Percentiles rank a stretch among this genome's conserved stretches.
phyloP scores from a whole-genome alignment of 345 rosid species.

The Eucalyptus marginata region DNA sequence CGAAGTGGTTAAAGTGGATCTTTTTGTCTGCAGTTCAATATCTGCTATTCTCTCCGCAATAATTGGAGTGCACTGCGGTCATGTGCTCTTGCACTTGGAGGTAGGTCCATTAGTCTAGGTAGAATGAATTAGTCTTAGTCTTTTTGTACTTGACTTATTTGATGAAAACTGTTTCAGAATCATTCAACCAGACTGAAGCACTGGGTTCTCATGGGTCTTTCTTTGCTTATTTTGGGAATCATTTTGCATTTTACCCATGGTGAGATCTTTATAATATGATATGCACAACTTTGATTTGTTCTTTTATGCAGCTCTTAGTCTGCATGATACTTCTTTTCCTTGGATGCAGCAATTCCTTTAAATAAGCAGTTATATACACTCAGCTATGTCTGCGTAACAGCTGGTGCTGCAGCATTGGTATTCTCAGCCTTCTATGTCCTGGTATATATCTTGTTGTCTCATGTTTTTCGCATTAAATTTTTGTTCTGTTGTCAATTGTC shows the following conservation, averaged over 20 bases:
- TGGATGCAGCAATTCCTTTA: constrained; percentile 57
- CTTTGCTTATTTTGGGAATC: constrained; percentile 45
- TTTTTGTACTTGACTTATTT: neutral
- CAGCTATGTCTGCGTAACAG: constrained; percentile 76
- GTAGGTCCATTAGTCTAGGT: constrained; percentile 8
- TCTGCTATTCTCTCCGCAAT: constrained; percentile 70
- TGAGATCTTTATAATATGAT: constrained; percentile 11
- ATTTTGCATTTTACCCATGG: constrained; percentile 62
- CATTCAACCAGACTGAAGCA: constrained; percentile 68
- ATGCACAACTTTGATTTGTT: neutral
- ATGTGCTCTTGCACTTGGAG: constrained; percentile 59
- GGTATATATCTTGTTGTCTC: constrained; percentile 17
- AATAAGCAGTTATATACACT: constrained; percentile 76
- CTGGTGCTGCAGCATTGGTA: constrained; percentile 73
- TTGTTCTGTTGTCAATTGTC: neutral
- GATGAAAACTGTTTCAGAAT: constrained; percentile 18
- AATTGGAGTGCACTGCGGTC: constrained; percentile 82
- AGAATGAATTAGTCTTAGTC: neutral
- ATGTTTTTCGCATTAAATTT: neutral
- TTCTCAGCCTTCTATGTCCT: constrained; percentile 52
- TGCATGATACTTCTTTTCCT: neutral
- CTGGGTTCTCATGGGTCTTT: constrained; percentile 50
- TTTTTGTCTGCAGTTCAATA: constrained; percentile 49
- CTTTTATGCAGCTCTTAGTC: neutral
- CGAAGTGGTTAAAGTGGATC: neutral